A percentile compares a stretch with the other conserved stretches of the same genome.
Evolutionary conservation across 139 green algal species (phyloP).

Genomic region (Chlamydomonas schloesseri): DNA sequence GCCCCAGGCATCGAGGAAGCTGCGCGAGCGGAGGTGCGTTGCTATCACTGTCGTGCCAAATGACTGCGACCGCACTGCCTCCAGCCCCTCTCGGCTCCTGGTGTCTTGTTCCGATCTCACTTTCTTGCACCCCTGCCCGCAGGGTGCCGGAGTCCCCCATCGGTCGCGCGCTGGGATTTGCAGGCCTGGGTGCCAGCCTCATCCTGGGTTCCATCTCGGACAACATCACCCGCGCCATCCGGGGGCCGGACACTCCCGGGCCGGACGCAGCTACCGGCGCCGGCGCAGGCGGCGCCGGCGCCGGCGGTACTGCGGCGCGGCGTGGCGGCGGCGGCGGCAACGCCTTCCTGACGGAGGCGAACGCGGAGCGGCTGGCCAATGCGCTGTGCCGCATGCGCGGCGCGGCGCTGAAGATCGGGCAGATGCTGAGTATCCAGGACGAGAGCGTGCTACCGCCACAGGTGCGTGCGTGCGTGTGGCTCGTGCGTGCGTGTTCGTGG

Average conservation of each 20-base stretch:
- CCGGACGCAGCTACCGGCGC: too few relatives aligned
- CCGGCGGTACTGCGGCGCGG: neutral
- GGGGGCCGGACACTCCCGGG: neutral
- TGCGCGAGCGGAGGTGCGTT: constrained; percentile 56
- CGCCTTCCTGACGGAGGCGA: constrained; percentile 78
- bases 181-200: constrained; percentile 82
- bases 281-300: neutral
- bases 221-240: constrained; percentile 54
- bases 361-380: constrained; percentile 91
- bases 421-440: constrained; percentile 98
- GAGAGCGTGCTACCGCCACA: constrained; percentile 89
- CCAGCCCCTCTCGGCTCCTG: too few relatives aligned
- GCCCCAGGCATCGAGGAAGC: constrained; percentile 29
- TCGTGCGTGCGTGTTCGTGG: neutral
- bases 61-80: too few relatives aligned
- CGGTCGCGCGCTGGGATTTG: constrained; percentile 86
- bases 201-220: constrained; percentile 79
- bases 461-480: constrained; percentile 38
- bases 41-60: too few relatives aligned
- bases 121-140: too few relatives aligned
- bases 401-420: constrained; percentile 95
- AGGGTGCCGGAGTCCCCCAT: constrained; percentile 83
- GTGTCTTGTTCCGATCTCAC: too few relatives aligned
- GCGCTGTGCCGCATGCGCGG: constrained; percentile 94
- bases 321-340: constrained; percentile 10